These are phyloP conservation scores for Saccharomyces hybrid DNA, from an alignment of 1,139 yeast species.

Conservation along the genomic window DNA sequence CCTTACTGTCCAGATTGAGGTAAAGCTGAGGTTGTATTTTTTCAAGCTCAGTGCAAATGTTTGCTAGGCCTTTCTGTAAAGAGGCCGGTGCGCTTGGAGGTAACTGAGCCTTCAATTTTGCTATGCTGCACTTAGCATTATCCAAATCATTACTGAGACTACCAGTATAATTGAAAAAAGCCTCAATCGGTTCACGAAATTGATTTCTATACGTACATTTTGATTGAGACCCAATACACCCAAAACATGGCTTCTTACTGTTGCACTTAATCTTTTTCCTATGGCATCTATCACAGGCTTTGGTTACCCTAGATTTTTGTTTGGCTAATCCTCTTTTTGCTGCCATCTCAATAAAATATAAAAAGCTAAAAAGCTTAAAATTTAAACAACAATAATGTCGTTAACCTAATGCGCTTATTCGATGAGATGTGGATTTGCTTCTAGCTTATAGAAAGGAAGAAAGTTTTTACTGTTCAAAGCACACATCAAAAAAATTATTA, in stretches of 20 bases:
- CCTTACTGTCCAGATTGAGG: conserved; percentile 5
- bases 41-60: conserved; percentile 2
- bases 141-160: background rate
- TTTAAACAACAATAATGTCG: background rate
- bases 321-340: background rate
- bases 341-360: background rate
- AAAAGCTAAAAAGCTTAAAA: background rate
- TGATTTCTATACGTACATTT: conserved; percentile 4
- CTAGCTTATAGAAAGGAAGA: background rate
- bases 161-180: background rate
- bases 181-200: background rate
- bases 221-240: conserved; percentile 7
- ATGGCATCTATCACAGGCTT: conserved; percentile 13
- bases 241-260: conserved; percentile 11
- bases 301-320: background rate
- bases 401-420: background rate
- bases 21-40: conserved; percentile 2
- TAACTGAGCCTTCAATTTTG: background rate
- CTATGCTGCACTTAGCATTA: background rate
- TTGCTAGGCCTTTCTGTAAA: background rate
- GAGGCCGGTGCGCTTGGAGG: background rate
- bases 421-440: background rate
- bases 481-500: too few relatives aligned
- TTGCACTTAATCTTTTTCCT: conserved; percentile 14
- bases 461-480: background rate